Conservation (phyloP, 2,329 filamentous ascomycete genomes). For the Neonectria faginata region DNA sequence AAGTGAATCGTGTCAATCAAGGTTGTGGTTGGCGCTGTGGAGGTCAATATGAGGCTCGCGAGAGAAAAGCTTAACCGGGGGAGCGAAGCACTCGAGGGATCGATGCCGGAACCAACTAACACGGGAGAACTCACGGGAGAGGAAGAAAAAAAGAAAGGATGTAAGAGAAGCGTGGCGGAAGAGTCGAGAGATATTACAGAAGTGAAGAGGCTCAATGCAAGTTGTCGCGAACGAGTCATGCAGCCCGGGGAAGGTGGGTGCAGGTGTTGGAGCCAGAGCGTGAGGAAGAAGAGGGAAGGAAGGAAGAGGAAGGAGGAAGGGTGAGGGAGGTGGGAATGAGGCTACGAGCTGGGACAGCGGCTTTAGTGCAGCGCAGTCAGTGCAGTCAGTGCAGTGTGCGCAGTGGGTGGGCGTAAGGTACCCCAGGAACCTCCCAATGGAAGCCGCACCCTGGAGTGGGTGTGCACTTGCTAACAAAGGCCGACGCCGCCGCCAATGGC, state of each 20-base stretch:
- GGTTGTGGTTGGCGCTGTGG: slow-evolving; percentile 2
- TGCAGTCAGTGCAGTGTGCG: slow-evolving; percentile 10
- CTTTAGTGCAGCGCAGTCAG: slow-evolving; percentile 3
- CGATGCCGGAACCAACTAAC: slow-evolving; percentile 41
- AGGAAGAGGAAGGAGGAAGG: slow-evolving; percentile 43
- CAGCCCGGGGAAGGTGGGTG: slow-evolving; percentile 28
- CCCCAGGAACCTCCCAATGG: slow-evolving; percentile 34
- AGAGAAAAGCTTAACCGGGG: slow-evolving; percentile 29
- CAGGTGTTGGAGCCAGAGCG: slow-evolving; percentile 38
- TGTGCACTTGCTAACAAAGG: slow-evolving; percentile 21
- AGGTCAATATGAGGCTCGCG: slow-evolving; percentile 33
- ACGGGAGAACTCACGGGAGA: slow-evolving; percentile 37
- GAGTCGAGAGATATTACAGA: slow-evolving; percentile 12
- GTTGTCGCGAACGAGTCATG: slow-evolving; percentile 36
- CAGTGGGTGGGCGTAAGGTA: slow-evolving; percentile 27
- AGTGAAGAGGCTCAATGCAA: slow-evolving; percentile 27
- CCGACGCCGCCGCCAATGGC: slow-evolving; percentile 24
- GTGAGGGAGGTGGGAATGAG: slow-evolving; percentile 45
- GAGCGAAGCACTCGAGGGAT: slow-evolving; percentile 33
- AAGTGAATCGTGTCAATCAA: slow-evolving; percentile 7
- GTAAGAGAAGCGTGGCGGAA: slow-evolving; percentile 19
- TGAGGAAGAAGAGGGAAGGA: slow-evolving; percentile 37
- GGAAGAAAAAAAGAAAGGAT: slow-evolving; percentile 19
- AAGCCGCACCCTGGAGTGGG: slow-evolving; percentile 33
- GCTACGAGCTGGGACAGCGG: slow-evolving; percentile 35